phyloP scores from a whole-genome alignment of 352 stramenopile species.

The Phytophthora rubi region DNA sequence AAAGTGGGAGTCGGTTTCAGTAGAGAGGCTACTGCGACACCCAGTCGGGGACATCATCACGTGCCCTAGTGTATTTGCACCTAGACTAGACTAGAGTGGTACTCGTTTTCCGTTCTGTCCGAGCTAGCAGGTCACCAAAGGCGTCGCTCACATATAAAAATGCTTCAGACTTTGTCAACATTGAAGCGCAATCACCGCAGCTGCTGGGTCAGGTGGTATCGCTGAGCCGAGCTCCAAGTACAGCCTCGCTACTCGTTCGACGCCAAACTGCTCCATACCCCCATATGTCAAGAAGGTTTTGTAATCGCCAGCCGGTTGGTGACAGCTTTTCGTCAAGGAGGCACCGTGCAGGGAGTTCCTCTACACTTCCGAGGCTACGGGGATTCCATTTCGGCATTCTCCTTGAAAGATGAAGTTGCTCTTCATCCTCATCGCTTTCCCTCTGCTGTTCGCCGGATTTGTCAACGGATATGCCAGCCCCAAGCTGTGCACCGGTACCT shows the following conservation, averaged over 20 bases:
- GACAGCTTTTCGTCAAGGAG: neutral
- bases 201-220: neutral
- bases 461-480: slow-evolving; percentile 29
- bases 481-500: slow-evolving; percentile 24
- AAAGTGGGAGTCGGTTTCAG: too few species aligned
- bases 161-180: slow-evolving; percentile 13
- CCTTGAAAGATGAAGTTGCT: slow-evolving; percentile 1
- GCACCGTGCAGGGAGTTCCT: neutral
- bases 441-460: slow-evolving; percentile 20
- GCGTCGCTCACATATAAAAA: slow-evolving; percentile 29
- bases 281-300: neutral
- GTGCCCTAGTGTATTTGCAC: too few species aligned
- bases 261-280: neutral
- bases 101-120: slow-evolving; percentile 9
- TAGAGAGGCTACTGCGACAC: too few species aligned
- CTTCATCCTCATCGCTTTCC: slow-evolving; percentile 8
- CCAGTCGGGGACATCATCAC: too few species aligned
- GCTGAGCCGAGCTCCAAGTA: neutral
- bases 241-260: neutral
- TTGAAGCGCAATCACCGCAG: neutral
- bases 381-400: neutral
- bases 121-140: slow-evolving; percentile 10
- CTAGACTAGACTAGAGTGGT: neutral
- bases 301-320: slow-evolving; percentile 1
- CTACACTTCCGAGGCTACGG: neutral